These are phyloP conservation scores for Suzukiozyma palmioleophila DNA, from an alignment of 1,139 yeast genomes.

Conservation along the genomic window DNA sequence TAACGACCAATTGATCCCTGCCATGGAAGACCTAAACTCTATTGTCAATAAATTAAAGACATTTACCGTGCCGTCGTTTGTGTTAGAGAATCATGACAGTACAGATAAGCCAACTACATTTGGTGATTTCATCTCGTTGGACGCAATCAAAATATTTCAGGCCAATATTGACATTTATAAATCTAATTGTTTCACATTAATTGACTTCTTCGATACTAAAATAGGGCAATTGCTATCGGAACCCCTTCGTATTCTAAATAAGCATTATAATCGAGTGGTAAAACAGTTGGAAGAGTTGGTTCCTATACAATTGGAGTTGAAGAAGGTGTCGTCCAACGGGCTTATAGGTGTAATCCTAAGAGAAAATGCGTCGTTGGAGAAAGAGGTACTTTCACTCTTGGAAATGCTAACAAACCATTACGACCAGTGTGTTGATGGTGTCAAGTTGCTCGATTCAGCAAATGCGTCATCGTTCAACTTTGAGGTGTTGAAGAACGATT, in stretches of 20 bases:
- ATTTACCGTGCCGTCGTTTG: conserved; percentile 26
- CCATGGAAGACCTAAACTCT: conserved; percentile 21
- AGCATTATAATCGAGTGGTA: conserved; percentile 13
- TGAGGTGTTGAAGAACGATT: conserved; percentile 31
- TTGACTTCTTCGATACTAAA: conserved; percentile 16
- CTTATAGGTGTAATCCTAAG: conserved; percentile 19
- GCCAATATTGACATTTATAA: conserved; percentile 26
- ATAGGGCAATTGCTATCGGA: conserved; percentile 14
- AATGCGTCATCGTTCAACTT: conserved; percentile 17
- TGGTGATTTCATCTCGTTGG: conserved; percentile 34
- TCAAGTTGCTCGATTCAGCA: conserved; percentile 12
- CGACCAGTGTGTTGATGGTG: conserved; percentile 62
- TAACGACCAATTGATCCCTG: conserved; percentile 14
- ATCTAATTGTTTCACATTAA: conserved; percentile 22
- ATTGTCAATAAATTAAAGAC: conserved; percentile 21
- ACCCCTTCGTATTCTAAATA: conserved; percentile 13
- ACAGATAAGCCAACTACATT: conserved; percentile 1
- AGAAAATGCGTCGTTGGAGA: conserved; percentile 54
- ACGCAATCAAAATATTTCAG: conserved; percentile 24
- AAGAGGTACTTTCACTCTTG: conserved; percentile 64
- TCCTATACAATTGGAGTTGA: conserved; percentile 17
- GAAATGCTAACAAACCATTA: conserved; percentile 76
- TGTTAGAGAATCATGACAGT: conserved; percentile 12
- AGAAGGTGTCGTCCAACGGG: conserved; percentile 12
- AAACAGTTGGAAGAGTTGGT: conserved; percentile 20